Base-by-base conservation (phyloP, 495 filamentous ascomycete genomes). In the Staphylotrichum tortipilum region DNA sequence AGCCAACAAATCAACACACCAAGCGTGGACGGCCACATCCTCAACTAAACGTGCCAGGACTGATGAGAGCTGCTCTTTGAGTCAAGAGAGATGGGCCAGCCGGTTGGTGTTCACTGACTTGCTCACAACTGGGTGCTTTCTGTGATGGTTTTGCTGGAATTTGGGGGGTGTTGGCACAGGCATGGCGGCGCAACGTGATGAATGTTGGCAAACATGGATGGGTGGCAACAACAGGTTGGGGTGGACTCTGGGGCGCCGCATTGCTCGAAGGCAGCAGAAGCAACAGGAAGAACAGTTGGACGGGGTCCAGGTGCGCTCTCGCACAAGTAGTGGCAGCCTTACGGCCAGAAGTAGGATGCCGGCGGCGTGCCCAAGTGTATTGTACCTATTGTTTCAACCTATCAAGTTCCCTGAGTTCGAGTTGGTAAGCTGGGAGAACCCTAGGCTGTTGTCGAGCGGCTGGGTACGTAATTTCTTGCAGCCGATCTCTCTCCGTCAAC, bases 391-490 rank as follows among this genome's bases (percentile, higher is more conserved):
- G 47, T 19, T 56, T 59, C 49, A 45, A 53, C 62, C 62, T 65
- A 65, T 65, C 60, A 63, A 15, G 52, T 61, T 42, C 49, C 40
- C 43, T 24, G 55, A 19, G 29, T 21, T 46, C 34, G 42, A 45
- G 46, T n/a, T 22, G 47, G 30, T 41, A 49, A 51, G 55, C 51
- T 56, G 53, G 55, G 41, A 57, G 46, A 39, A 44, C 57, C 55
- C 48, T 24, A 31, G 58, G 42, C 47, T 51, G 46, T 55, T 52
- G 54, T 57, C 53, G n/a, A n/a, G n/a, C n/a, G 57, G 51, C 55
- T 55, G 49, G 50, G 62, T 59, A 63, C 60, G 62, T 63, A 65
- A 65, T 65, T 57, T 63, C 51, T 63, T 57, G 55, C 57, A 55
- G 60, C 62, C 60, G 58, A 59, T 55, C 55, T 53, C 46, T 57